These are phyloP conservation scores for Monosporascus ibericus DNA, from an alignment of 2,329 filamentous ascomycete genomes.

Conservation along the genomic window DNA sequence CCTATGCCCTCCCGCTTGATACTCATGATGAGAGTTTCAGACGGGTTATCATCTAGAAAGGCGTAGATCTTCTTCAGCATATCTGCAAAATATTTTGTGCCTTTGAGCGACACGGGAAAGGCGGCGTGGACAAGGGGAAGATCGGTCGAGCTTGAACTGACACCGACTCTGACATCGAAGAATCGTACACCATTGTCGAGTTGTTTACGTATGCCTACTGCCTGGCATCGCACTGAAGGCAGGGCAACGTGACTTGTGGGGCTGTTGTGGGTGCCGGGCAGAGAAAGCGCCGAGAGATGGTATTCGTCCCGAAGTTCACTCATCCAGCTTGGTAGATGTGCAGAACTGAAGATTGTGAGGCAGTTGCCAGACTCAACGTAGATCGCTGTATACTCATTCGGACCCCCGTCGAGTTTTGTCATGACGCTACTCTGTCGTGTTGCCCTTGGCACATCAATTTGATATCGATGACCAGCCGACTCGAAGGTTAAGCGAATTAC, in stretches of 20 bases:
- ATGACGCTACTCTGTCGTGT: constrained; percentile 55
- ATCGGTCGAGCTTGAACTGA: constrained; percentile 49
- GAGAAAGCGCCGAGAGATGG: constrained; percentile 73
- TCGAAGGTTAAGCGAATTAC: constrained; percentile 71
- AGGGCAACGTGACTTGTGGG: constrained; percentile 79
- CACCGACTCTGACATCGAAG: constrained; percentile 77
- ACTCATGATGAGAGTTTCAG: constrained; percentile 78
- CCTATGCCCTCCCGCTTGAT: constrained; percentile 89
- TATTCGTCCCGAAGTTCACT: constrained; percentile 61
- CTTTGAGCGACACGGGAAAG: constrained; percentile 82
- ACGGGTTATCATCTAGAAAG: constrained; percentile 73
- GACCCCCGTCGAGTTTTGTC: constrained; percentile 44
- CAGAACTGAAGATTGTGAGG: constrained; percentile 63
- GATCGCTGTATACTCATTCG: constrained; percentile 56
- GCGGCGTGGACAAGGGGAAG: constrained; percentile 82
- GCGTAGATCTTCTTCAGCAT: constrained; percentile 64
- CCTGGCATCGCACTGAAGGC: constrained; percentile 90
- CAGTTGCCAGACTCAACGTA: constrained; percentile 53
- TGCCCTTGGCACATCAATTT: constrained; percentile 64
- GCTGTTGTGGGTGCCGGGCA: constrained; percentile 94
- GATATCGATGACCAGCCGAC: constrained; percentile 57
- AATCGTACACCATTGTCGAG: constrained; percentile 88
- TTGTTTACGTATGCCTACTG: constrained; percentile 69
- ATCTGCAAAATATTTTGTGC: constrained; percentile 70
- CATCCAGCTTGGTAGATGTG: constrained; percentile 76